Evolutionary conservation across 2,329 filamentous ascomycete species (phyloP).

Genomic region (Phyllosticta citriasiana): DNA sequence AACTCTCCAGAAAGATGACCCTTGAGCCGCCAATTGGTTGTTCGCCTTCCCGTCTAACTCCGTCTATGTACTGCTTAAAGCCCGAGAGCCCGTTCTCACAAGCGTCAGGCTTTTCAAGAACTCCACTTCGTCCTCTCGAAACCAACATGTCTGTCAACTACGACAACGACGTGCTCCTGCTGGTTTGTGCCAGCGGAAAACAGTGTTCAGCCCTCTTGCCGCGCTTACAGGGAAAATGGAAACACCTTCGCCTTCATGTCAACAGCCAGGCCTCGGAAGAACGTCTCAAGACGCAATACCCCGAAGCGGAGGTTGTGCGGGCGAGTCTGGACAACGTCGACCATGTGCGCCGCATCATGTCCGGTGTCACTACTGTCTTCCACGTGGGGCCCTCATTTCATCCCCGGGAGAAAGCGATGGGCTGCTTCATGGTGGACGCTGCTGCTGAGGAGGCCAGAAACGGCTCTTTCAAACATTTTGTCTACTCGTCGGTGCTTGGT

Average conservation of each 20-base stretch:
- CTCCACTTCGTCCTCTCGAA: constrained; percentile 11
- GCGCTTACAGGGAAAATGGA: constrained; percentile 22
- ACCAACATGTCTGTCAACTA: constrained; percentile 15
- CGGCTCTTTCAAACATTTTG: constrained; percentile 24
- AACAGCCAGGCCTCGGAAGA: constrained; percentile 19
- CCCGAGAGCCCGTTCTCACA: not conserved
- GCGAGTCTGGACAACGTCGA: constrained; percentile 19
- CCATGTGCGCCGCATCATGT: constrained; percentile 18
- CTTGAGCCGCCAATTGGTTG: not conserved
- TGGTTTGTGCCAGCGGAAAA: constrained; percentile 31
- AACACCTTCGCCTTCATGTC: constrained; percentile 25
- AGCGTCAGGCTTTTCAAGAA: not conserved
- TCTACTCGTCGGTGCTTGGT: constrained; percentile 25
- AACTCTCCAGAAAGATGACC: not conserved
- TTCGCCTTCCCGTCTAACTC: not conserved
- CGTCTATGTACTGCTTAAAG: not conserved
- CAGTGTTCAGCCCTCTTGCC: constrained; percentile 27
- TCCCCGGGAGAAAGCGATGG: constrained; percentile 23
- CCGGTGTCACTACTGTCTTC: constrained; percentile 21
- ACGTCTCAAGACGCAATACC: constrained; percentile 21
- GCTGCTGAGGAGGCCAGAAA: constrained; percentile 16
- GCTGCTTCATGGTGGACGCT: constrained; percentile 29
- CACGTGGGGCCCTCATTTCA: constrained; percentile 29
- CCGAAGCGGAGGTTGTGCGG: constrained; percentile 23
- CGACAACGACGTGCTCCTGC: constrained; percentile 24